A percentile compares a stretch with the other conserved stretches of the same genome.
phyloP scores from a whole-genome alignment of 345 rosid species.

The Trapa bicornis region DNA sequence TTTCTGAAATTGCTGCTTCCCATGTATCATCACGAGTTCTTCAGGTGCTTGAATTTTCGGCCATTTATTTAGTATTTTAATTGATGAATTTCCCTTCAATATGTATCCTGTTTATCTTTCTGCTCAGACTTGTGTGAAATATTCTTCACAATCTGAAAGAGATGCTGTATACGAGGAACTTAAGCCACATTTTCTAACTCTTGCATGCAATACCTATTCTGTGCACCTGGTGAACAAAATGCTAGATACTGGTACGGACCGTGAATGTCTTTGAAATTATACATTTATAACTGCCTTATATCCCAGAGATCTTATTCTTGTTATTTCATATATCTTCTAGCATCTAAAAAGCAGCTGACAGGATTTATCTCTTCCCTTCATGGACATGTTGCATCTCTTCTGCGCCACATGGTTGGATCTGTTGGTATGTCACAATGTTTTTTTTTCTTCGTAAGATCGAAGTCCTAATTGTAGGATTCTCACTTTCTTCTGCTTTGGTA shows the following conservation, averaged over 20 bases:
- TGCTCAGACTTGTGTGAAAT: constrained; percentile 62
- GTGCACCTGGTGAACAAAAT: constrained; percentile 71
- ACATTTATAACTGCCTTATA: too few species aligned
- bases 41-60: constrained; percentile 41
- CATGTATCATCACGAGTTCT: constrained; percentile 85
- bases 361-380: constrained; percentile 59
- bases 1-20: constrained; percentile 74
- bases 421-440: constrained; percentile 41
- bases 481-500: neutral
- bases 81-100: neutral
- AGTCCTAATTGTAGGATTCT: neutral
- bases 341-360: constrained; percentile 63
- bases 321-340: constrained; percentile 23
- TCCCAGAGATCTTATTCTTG: neutral
- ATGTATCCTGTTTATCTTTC: constrained; percentile 3
- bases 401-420: constrained; percentile 88
- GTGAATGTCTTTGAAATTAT: neutral
- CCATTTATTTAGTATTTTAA: neutral
- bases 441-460: neutral
- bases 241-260: constrained; percentile 58
- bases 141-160: constrained; percentile 63
- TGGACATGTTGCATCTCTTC: constrained; percentile 70
- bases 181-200: constrained; percentile 60
- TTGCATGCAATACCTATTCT: constrained; percentile 52
- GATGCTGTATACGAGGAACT: constrained; percentile 65